phyloP scores from a whole-genome alignment of 352 stramenopile genomes.

The Phytophthora quininea region DNA sequence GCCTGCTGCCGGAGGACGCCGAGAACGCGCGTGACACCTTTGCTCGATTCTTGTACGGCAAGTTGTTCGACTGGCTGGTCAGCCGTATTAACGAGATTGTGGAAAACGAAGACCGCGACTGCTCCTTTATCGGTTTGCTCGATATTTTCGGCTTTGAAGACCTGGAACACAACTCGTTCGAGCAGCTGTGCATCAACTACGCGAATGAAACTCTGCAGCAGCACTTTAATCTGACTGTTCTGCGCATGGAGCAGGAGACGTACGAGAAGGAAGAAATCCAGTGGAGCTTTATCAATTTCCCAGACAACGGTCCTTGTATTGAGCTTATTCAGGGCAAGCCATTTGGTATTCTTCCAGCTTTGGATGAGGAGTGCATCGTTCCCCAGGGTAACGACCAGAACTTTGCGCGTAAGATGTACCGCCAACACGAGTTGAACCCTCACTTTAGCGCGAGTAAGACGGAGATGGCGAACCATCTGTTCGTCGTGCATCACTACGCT shows the following conservation, averaged over 20 bases:
- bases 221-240: constrained; percentile 91
- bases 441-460: constrained; percentile 84
- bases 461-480: constrained; percentile 79
- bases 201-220: constrained; percentile 94
- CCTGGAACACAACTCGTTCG: constrained; percentile 92
- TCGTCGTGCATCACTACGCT: constrained; percentile 93
- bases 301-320: constrained; percentile 90
- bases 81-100: constrained; percentile 87
- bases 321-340: constrained; percentile 90
- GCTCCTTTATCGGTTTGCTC: constrained; percentile 77
- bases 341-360: constrained; percentile 79
- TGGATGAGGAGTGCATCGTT: constrained; percentile 92
- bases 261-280: constrained; percentile 90
- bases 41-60: constrained; percentile 94
- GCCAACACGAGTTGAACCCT: constrained; percentile 66
- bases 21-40: constrained; percentile 94
- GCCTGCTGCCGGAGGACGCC: constrained; percentile 64
- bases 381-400: constrained; percentile 88
- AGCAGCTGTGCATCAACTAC: constrained; percentile 96
- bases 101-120: constrained; percentile 56
- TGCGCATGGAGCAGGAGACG: constrained; percentile 87
- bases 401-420: constrained; percentile 84
- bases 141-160: constrained; percentile 92
- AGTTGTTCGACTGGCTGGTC: constrained; percentile 94
- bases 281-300: constrained; percentile 92